Percentiles rank a stretch among this genome's conserved stretches.
Evolutionary conservation across 331 rosid species (phyloP).

Genomic region (Pyracantha coccinea): DNA sequence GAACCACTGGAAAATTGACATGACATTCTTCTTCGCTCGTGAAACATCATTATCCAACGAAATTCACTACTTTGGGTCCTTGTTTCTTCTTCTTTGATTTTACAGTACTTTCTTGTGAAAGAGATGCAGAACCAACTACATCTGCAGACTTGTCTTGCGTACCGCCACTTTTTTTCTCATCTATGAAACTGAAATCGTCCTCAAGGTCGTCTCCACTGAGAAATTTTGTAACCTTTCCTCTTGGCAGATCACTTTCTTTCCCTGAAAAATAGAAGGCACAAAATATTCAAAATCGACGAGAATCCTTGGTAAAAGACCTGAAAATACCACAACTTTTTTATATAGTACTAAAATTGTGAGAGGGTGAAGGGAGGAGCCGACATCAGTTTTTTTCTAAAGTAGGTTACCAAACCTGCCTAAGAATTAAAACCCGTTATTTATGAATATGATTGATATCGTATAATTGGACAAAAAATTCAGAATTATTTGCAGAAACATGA

Average conservation of each 20-base stretch:
- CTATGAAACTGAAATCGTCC: slow-evolving; percentile 57
- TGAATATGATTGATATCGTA: background rate
- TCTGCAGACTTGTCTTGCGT: slow-evolving; percentile 26
- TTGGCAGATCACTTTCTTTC: slow-evolving; percentile 23
- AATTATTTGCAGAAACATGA: background rate
- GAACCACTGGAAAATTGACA: background rate
- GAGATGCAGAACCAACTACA: slow-evolving; percentile 16
- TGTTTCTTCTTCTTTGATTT: slow-evolving; percentile 61
- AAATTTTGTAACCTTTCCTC: slow-evolving; percentile 41
- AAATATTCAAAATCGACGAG: background rate
- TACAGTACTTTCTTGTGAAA: slow-evolving; percentile 11
- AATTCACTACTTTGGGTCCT: slow-evolving; percentile 70
- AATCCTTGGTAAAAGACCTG: background rate
- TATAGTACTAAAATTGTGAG: background rate
- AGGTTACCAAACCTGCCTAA: background rate
- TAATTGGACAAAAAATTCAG: background rate
- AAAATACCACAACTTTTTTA: background rate
- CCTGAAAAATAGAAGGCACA: slow-evolving; percentile 29
- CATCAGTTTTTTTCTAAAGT: background rate
- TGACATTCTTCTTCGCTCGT: background rate
- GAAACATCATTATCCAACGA: slow-evolving; percentile 26
- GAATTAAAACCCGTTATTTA: background rate
- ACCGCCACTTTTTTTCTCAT: slow-evolving; percentile 20
- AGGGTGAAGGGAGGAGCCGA: background rate
- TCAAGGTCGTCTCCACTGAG: slow-evolving; percentile 77